Percentiles rank a stretch among this genome's conserved stretches.
These are phyloP conservation scores for Hondaea fermentalgiana DNA, from an alignment of 108 stramenopile genomes.

Conservation along the genomic window DNA sequence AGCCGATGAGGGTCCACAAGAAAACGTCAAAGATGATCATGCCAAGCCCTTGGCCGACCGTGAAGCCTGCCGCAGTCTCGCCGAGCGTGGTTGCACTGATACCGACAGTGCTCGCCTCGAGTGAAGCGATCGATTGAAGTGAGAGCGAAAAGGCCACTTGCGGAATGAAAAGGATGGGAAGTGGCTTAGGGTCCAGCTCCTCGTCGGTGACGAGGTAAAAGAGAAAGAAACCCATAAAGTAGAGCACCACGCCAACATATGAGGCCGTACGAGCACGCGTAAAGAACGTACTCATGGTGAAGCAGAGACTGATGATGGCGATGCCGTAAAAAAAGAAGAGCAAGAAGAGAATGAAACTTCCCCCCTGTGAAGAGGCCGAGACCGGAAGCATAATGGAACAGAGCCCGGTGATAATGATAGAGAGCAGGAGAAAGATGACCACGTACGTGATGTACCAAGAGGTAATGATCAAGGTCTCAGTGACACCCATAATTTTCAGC, in stretches of 20 bases:
- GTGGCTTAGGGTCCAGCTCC: background rate
- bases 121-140: background rate
- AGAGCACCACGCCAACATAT: slow-evolving; percentile 47
- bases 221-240: slow-evolving; percentile 51
- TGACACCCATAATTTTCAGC: slow-evolving; percentile 37
- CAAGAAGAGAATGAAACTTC: slow-evolving; percentile 37
- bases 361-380: background rate
- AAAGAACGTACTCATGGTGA: slow-evolving; percentile 32
- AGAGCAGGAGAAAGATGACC: background rate
- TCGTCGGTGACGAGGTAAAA: slow-evolving; percentile 34
- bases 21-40: slow-evolving; percentile 43
- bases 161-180: background rate
- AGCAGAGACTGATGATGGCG: slow-evolving; percentile 35
- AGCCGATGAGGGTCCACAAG: slow-evolving; percentile 40
- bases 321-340: slow-evolving; percentile 35
- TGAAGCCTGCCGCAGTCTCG: background rate
- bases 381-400: slow-evolving; percentile 29
- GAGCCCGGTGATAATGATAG: slow-evolving; percentile 19
- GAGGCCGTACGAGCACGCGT: slow-evolving; percentile 44
- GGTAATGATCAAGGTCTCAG: background rate
- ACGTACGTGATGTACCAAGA: background rate
- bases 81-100: background rate
- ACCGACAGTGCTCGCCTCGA: background rate
- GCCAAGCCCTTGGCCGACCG: slow-evolving; percentile 25
- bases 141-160: background rate